Conservation (phyloP, 2,329 filamentous ascomycete genomes). For the Plenodomus biglobosus region DNA sequence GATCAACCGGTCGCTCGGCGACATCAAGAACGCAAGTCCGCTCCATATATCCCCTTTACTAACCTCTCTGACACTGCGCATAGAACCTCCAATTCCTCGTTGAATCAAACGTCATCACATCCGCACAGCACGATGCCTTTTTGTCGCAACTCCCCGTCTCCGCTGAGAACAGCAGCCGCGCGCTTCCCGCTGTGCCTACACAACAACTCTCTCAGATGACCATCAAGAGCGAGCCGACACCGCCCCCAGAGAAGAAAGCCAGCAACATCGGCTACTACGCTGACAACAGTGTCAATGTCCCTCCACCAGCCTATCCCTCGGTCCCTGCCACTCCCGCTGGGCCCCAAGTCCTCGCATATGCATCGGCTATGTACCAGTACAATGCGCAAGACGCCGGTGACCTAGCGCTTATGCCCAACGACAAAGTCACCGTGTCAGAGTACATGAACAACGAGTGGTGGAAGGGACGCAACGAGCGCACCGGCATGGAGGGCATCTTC, state of each 20-base stretch:
- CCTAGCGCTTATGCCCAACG: conserved; percentile 76
- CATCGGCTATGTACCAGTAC: conserved; percentile 83
- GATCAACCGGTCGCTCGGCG: conserved; percentile 82
- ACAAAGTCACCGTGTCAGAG: conserved; percentile 77
- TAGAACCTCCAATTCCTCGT: conserved; percentile 90
- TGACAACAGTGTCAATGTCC: conserved; percentile 44
- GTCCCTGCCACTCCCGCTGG: conserved; percentile 53
- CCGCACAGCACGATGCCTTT: conserved; percentile 74
- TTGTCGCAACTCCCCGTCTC: conserved; percentile 73
- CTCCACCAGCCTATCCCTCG: conserved; percentile 50
- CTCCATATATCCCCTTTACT: not conserved
- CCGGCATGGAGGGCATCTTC: conserved; percentile 87
- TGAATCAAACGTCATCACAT: conserved; percentile 77
- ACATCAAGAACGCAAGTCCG: conserved; percentile 74
- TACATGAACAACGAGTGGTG: conserved; percentile 99
- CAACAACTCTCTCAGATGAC: conserved; percentile 39
- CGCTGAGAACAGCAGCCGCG: conserved; percentile 61
- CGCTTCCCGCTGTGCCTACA: conserved; percentile 32
- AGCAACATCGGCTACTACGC: conserved; percentile 48
- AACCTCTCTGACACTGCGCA: conserved; percentile 44
- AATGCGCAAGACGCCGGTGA: conserved; percentile 78
- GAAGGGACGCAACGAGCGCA: conserved; percentile 83
- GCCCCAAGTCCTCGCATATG: conserved; percentile 65
- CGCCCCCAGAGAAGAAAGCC: conserved; percentile 39
- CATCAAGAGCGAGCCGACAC: conserved; percentile 33